A percentile compares a stretch with the other conserved stretches of the same genome.
phyloP scores from a whole-genome alignment of 495 filamentous ascomycete genomes.

The Penicillium ochrochloron region DNA sequence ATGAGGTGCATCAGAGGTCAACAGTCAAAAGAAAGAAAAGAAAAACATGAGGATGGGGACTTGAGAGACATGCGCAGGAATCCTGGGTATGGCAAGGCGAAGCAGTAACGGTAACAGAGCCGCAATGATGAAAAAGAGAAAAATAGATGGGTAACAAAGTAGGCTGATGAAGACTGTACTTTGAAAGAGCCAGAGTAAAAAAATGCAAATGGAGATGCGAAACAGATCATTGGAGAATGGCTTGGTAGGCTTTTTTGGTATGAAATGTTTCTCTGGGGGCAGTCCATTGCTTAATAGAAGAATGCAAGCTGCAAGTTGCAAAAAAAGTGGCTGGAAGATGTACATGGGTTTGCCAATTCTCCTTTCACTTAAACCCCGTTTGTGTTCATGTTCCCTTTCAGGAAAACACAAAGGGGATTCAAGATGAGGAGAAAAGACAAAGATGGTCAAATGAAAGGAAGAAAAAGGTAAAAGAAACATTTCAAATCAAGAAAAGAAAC shows the following conservation, averaged over 20 bases:
- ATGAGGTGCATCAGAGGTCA: conserved; percentile 11
- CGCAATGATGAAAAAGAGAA: conserved; percentile 10
- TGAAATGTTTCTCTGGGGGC: conserved; percentile 12
- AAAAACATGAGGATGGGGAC: conserved; percentile 23
- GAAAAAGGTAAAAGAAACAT: conserved; percentile 6
- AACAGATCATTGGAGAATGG: neutral
- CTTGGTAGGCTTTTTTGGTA: neutral
- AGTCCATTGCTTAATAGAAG: conserved; percentile 15
- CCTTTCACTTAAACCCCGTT: neutral
- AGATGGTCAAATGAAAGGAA: neutral
- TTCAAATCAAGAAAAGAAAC: conserved; percentile 17
- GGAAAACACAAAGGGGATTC: neutral
- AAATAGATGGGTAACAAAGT: conserved; percentile 12
- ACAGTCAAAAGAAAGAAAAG: conserved; percentile 9
- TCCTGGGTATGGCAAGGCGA: conserved; percentile 31
- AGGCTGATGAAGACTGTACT: conserved; percentile 3
- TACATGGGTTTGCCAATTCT: conserved; percentile 1
- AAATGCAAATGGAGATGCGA: conserved; percentile 1
- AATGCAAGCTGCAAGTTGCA: neutral
- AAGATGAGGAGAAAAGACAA: neutral
- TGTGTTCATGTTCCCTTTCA: neutral
- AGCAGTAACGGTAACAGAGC: conserved; percentile 22
- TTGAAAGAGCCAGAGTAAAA: neutral
- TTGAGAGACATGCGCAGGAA: conserved; percentile 34
- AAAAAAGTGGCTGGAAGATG: conserved; percentile 2